Evolutionary conservation across 139 green algal genomes (phyloP).

Genomic region (Eudorina sp.): DNA sequence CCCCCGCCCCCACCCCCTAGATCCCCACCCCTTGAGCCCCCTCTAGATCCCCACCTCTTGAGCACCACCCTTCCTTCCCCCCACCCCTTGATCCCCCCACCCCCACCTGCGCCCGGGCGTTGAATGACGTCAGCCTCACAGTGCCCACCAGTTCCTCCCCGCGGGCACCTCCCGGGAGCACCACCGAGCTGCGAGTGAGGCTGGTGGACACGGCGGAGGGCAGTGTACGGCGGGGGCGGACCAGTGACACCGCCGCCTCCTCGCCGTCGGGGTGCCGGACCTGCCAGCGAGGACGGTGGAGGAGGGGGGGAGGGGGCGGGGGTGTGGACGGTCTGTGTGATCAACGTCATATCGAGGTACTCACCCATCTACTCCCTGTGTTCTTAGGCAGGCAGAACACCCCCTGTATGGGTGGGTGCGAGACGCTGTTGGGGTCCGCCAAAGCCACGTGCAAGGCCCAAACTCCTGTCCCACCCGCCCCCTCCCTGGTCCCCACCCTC

Average conservation of each 20-base stretch:
- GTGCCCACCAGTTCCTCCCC: slow-evolving; percentile 65
- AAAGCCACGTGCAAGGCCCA: too few relatives aligned
- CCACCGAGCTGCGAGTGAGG: slow-evolving; percentile 32
- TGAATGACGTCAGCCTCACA: slow-evolving; percentile 84
- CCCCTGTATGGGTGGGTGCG: too few relatives aligned
- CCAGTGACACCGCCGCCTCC: slow-evolving; percentile 50
- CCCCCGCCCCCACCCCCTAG: too few relatives aligned
- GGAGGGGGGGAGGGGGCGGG: neutral
- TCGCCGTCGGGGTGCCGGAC: slow-evolving; percentile 64
- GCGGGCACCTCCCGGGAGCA: slow-evolving; percentile 16
- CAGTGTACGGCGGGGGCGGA: slow-evolving; percentile 59
- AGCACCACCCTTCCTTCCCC: neutral
- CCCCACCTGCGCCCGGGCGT: slow-evolving; percentile 77
- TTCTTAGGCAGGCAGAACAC: too few relatives aligned
- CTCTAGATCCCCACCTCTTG: too few relatives aligned
- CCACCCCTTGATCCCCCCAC: neutral
- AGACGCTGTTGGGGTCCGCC: too few relatives aligned
- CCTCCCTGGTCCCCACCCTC: too few relatives aligned
- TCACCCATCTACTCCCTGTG: too few relatives aligned
- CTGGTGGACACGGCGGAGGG: slow-evolving; percentile 60
- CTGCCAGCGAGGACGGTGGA: neutral
- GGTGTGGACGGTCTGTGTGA: neutral
- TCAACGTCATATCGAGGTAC: too few relatives aligned
- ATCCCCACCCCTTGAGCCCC: too few relatives aligned
- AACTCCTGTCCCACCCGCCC: too few relatives aligned